Evolutionary conservation across 1,139 yeast species (phyloP), one percentile per base, ranked within the genome.

Genomic region (Pichia sp.): DNA sequence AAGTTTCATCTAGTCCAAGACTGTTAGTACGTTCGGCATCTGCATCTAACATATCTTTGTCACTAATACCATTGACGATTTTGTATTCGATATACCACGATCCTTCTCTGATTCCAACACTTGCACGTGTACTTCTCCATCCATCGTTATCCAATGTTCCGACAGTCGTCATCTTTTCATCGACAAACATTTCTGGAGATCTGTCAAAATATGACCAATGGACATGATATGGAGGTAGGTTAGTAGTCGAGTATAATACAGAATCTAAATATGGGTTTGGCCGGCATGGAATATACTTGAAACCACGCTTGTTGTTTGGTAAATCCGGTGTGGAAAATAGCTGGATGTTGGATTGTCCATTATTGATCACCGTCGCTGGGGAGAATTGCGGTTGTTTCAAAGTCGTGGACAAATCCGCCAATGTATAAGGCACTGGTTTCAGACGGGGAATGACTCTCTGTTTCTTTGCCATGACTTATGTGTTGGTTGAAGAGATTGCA

Each of bases 291-390:
- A 79, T 73, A 65, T 91, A 93, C 53, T 89, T 81, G 69, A 84
- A 93, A 1, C 96, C 94, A 46, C 95, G 70, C 56, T 82, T 76
- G 63, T 89, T 89, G 54, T 79, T 71, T 0, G 97, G 97, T 45
- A 81, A 79, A 50, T 90, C 97, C 35, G 87, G 96, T 15, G 79
- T 72, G 32, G 70, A 68, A 55, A 64, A 76, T 56, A 81, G 54
- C 14, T 54, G 53, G 3, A 43, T 34, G 4, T 34, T 21, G 19
- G 28, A 12, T 17, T 95, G 75, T 63, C 88, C 87, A 54, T 78
- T 70, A 0, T 96, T 96, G 44, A 81, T 78, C 48, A 88, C 96
- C 35, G 86, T 95, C 12, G 78, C 71, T 31, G 70, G 68, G 54
- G 63, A 75, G 56, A 81, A 53, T 11, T 53, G 54, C 2, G 68